Evolutionary conservation across 2,329 filamentous ascomycete species (phyloP).

Genomic region (Aspergillus piperis): DNA sequence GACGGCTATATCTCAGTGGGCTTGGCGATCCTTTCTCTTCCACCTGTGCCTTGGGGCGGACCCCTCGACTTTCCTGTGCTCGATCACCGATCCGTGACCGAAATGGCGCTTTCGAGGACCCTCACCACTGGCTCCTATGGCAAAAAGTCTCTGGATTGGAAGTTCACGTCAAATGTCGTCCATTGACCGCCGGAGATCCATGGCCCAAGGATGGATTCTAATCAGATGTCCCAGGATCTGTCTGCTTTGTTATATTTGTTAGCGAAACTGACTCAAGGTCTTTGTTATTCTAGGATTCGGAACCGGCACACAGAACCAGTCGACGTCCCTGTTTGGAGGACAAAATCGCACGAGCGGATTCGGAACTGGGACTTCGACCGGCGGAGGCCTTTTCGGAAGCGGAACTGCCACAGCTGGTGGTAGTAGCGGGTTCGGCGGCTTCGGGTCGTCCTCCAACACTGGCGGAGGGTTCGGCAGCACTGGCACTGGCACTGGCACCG

Average conservation of each 20-base stretch:
- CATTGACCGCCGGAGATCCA: background rate
- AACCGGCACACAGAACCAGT: constrained; percentile 33
- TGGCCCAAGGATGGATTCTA: background rate
- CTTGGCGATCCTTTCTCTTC: constrained; percentile 29
- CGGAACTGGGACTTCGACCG: constrained; percentile 31
- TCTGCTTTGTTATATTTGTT: background rate
- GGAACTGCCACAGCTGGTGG: constrained; percentile 21
- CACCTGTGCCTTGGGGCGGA: constrained; percentile 13
- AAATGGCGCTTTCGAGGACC: background rate
- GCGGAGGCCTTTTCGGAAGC: constrained; percentile 38
- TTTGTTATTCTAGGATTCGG: constrained; percentile 39
- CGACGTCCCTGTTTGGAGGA: constrained; percentile 39
- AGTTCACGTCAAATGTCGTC: background rate
- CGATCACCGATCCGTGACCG: background rate
- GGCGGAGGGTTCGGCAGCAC: constrained; percentile 32
- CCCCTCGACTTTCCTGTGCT: constrained; percentile 6
- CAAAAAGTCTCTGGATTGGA: background rate
- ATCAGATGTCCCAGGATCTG: background rate
- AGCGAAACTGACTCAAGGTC: constrained; percentile 18
- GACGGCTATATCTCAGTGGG: constrained; percentile 24
- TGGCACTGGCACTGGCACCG: background rate
- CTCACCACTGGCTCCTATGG: background rate
- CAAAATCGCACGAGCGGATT: constrained; percentile 35
- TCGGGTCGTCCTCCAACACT: constrained; percentile 32
- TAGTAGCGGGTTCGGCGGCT: constrained; percentile 25